Evolutionary conservation across 306 rosid species (phyloP).

Genomic region (Castanea crenata): DNA sequence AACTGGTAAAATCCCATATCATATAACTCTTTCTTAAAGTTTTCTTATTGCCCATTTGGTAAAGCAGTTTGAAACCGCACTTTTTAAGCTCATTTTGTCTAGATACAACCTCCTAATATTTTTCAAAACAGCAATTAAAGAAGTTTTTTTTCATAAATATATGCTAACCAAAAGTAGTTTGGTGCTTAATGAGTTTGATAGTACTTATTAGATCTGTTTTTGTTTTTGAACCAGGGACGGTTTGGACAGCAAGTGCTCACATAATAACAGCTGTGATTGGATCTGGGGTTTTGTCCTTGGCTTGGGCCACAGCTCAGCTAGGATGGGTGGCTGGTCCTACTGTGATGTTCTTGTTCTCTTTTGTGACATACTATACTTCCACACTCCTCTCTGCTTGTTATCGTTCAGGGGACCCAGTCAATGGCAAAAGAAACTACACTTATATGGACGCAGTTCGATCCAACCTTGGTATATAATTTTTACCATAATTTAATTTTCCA

Average conservation of each 20-base stretch:
- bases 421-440: slow-evolving; percentile 87
- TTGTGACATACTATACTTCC: slow-evolving; percentile 78
- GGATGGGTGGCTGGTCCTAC: slow-evolving; percentile 92
- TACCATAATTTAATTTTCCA: neutral
- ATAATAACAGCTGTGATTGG: slow-evolving; percentile 88
- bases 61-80: too few species aligned
- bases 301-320: slow-evolving; percentile 87
- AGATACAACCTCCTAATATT: too few species aligned
- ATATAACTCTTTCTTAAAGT: neutral
- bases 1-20: slow-evolving; percentile 45
- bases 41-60: too few species aligned
- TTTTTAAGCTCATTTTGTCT: too few species aligned
- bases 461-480: slow-evolving; percentile 48
- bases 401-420: slow-evolving; percentile 59
- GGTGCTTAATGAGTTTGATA: neutral
- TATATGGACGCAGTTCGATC: slow-evolving; percentile 73
- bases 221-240: slow-evolving; percentile 40
- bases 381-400: slow-evolving; percentile 71
- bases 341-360: slow-evolving; percentile 68
- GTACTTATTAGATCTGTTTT: neutral
- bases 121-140: too few species aligned
- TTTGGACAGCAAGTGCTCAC: slow-evolving; percentile 84
- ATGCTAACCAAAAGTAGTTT: neutral
- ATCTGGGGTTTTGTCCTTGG: slow-evolving; percentile 77
- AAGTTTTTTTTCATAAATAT: too few species aligned